Base-by-base conservation (phyloP, 1,284 basidiomycete species). In the Stygiomarasmius scandens region DNA sequence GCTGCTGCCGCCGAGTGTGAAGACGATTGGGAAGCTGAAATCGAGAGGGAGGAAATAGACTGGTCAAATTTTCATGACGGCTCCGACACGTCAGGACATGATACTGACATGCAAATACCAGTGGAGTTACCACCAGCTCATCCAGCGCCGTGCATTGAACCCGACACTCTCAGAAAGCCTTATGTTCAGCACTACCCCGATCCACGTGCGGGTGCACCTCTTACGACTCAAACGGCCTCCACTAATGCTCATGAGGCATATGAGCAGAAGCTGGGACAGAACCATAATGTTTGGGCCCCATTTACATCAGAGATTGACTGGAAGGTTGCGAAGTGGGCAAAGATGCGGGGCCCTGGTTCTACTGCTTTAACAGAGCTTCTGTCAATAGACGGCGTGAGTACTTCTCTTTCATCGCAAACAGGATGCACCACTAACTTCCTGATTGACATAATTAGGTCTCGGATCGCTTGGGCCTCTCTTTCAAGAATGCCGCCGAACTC, bases 251-350 rank as follows among this genome's bases (percentile, higher is more conserved):
- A n/a, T n/a, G n/a, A n/a, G n/a, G n/a, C n/a, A n/a, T n/a, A n/a
- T n/a, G n/a, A n/a, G n/a, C n/a, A n/a, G n/a, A n/a, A n/a, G n/a
- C 36, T 38, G n/a, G 36, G 11, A 38, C n/a, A n/a, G n/a, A n/a
- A n/a, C n/a, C n/a, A n/a, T n/a, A 52, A 52, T 19, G 5, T 19
- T 14, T 47, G 45, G 45, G 22, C 45, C 11, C 45, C 25, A n/a
- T 47, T 47, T 16, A 27, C 19, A 6, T 66, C 63, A 0, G 49
- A 63, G 46, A 23, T 62, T 2, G 61, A 64, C 20, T 64, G 62
- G 62, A 52, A 59, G 24, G 32, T 64, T 4, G 62, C 58, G 3
- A 43, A 50, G 3, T 64, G 62, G 62, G 62, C 60, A 2, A 64
- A 64, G 19, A 22, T 57, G 14, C 51, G 62, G 1, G 62, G 62